These are phyloP conservation scores for Leptographium galeiforme DNA, from an alignment of 2,329 filamentous ascomycete genomes.

Conservation along the genomic window DNA sequence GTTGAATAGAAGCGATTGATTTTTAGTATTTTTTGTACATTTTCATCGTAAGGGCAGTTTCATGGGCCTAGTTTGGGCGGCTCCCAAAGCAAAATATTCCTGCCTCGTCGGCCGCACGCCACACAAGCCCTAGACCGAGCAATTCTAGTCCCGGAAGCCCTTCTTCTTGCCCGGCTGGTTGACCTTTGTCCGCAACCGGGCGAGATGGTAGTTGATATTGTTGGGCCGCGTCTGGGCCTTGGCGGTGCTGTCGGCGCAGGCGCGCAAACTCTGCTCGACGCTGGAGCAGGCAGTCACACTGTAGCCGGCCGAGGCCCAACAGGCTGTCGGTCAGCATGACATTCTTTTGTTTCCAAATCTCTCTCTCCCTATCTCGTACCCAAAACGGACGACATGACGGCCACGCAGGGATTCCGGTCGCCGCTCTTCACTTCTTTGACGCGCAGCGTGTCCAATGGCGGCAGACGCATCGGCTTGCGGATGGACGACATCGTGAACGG, in stretches of 20 bases:
- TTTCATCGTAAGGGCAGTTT: too few relatives aligned
- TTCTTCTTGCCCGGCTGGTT: constrained; percentile 42
- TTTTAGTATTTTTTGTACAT: too few relatives aligned
- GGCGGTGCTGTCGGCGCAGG: constrained; percentile 69
- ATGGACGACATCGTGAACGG: constrained; percentile 25
- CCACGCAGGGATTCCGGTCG: constrained; percentile 38
- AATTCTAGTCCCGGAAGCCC: neutral
- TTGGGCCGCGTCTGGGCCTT: constrained; percentile 37
- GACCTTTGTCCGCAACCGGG: constrained; percentile 60
- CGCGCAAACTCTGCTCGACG: constrained; percentile 46
- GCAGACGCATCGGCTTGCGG: constrained; percentile 41
- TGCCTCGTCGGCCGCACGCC: neutral
- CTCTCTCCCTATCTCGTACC: constrained; percentile 22
- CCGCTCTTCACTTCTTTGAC: constrained; percentile 38
- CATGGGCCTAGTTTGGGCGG: too few relatives aligned
- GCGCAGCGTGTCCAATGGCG: constrained; percentile 40
- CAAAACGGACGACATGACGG: constrained; percentile 44
- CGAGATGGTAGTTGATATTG: constrained; percentile 88
- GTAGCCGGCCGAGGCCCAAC: constrained; percentile 71
- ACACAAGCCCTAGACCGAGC: too few relatives aligned
- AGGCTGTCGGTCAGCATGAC: constrained; percentile 41
- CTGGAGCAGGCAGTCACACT: constrained; percentile 44
- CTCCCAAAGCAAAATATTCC: too few relatives aligned
- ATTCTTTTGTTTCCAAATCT: too few relatives aligned
- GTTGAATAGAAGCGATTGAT: too few relatives aligned